Percentiles rank a stretch among this genome's conserved stretches.
Evolutionary conservation across 257 asterid genomes (phyloP).

Genomic region (Hygrophila difformis): DNA sequence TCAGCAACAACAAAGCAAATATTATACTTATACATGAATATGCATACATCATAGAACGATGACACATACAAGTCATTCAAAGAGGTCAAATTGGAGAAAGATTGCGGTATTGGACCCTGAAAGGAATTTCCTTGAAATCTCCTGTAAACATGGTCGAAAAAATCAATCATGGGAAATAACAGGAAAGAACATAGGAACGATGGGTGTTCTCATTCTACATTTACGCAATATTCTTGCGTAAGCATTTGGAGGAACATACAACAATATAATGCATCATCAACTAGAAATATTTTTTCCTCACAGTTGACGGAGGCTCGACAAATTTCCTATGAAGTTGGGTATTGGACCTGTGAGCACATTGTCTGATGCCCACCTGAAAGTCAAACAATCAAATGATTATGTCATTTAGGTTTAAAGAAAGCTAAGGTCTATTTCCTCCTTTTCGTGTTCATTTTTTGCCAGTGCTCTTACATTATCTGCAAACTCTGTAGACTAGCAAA

Average conservation of each 20-base stretch:
- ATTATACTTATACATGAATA: neutral
- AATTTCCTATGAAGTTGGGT: slow-evolving; percentile 71
- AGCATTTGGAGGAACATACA: neutral
- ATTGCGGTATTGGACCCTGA: slow-evolving; percentile 61
- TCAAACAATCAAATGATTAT: slow-evolving; percentile 10
- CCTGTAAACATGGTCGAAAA: slow-evolving; percentile 39
- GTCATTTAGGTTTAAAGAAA: neutral
- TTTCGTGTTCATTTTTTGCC: too few species aligned
- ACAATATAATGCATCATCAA: too few species aligned
- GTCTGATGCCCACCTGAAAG: slow-evolving; percentile 58
- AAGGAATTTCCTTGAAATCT: slow-evolving; percentile 77
- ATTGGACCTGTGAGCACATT: slow-evolving; percentile 53
- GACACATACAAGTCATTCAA: slow-evolving; percentile 55
- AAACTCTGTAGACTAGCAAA: slow-evolving; percentile 33
- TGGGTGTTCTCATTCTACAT: too few species aligned
- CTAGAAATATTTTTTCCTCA: too few species aligned
- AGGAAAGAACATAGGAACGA: neutral
- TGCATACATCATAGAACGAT: neutral
- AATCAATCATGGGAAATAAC: too few species aligned
- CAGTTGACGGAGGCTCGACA: slow-evolving; percentile 43
- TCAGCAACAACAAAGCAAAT: neutral
- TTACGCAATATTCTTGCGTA: slow-evolving; percentile 2
- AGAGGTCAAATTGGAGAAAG: slow-evolving; percentile 54
- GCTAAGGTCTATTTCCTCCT: too few species aligned
- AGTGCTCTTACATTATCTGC: slow-evolving; percentile 29